Evolutionary conservation across 306 rosid species (phyloP), one percentile per base, ranked within the genome.

Genomic region (Cucurbita argyrosperma): DNA sequence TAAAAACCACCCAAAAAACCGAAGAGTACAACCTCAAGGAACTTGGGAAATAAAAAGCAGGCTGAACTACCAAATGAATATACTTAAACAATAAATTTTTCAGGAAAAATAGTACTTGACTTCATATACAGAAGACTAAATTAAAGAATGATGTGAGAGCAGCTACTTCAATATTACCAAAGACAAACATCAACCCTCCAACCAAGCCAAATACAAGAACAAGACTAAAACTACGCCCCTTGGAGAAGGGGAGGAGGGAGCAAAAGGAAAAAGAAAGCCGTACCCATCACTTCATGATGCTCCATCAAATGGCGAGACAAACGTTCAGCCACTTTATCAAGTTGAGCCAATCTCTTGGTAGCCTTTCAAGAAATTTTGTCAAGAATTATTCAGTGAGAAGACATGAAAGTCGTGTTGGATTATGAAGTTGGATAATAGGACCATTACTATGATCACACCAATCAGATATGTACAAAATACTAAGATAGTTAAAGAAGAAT

Each of bases 211-310:
- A 64, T 47, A 64, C 13, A 18, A 40, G 50, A 64, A 40, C 16
- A 64, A 40, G 30, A 40, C 45, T 42, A 47, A 21, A 30, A 35
- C 23, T 69, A 30, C n/a, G 14, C 13, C 59, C 59, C 43, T 23
- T 47, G 57, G 74, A 15, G 74, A 8, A 68, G 74, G 7, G 21
- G 4, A 30, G 47, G 21, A 66, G 30, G 72, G 5, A 37, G 46
- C 11, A 10, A 42, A 72, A 8, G 54, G n/a, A 61, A 43, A 79
- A 60, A 68, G 19, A 60, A 43, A 76, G 59, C 3, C 73, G 56
- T 85, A 95, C 99, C 99, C 97, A 95, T 95, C 82, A 95, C 99
- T 95, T 95, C 96, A 80, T 95, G 96, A 81, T 95, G 91, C 85
- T 95, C 89, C 96, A 95, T 95, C 74, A 95, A 96, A 66, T 95